A percentile compares a stretch with the other conserved stretches of the same genome.
These are phyloP conservation scores for Entomortierella beljakovae DNA, from an alignment of 192 early-diverging fungal species.

Conservation along the genomic window DNA sequence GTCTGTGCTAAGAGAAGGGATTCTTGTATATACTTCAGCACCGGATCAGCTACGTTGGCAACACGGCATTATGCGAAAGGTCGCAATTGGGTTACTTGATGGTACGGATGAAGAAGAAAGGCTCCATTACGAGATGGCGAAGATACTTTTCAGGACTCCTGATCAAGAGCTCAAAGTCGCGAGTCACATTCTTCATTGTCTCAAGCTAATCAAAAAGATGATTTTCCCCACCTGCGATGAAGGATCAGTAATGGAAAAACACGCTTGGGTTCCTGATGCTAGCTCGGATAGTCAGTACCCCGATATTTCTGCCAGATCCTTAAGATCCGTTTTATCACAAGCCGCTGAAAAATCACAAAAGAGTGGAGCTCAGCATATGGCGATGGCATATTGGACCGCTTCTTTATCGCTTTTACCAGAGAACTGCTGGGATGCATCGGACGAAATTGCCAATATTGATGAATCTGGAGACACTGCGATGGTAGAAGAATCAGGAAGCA, in stretches of 20 bases:
- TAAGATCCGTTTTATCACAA: slow-evolving; percentile 23
- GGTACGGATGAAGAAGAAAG: slow-evolving; percentile 43
- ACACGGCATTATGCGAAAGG: slow-evolving; percentile 42
- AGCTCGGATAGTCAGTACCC: not conserved
- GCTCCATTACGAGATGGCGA: slow-evolving; percentile 46
- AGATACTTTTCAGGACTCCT: slow-evolving; percentile 14
- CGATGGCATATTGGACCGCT: slow-evolving; percentile 38
- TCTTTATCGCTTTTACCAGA: slow-evolving; percentile 25
- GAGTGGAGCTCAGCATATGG: slow-evolving; percentile 48
- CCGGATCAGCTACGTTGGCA: slow-evolving; percentile 35
- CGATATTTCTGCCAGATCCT: slow-evolving; percentile 9
- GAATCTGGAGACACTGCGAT: slow-evolving; percentile 6
- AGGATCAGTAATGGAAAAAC: not conserved
- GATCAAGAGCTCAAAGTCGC: slow-evolving; percentile 40
- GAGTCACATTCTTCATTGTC: slow-evolving; percentile 29
- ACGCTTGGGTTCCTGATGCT: slow-evolving; percentile 35
- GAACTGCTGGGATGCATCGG: slow-evolving; percentile 25
- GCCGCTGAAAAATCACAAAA: slow-evolving; percentile 50
- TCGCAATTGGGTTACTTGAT: slow-evolving; percentile 22
- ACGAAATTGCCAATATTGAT: not conserved
- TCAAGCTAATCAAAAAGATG: slow-evolving; percentile 35
- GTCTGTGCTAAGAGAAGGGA: slow-evolving; percentile 27
- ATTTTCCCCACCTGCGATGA: not conserved
- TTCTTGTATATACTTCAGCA: slow-evolving; percentile 36
- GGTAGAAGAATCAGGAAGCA: not conserved